A percentile compares a stretch with the other conserved stretches of the same genome.
Conservation (phyloP, 2,329 filamentous ascomycete species). For the Pezicula neosporulosa region DNA sequence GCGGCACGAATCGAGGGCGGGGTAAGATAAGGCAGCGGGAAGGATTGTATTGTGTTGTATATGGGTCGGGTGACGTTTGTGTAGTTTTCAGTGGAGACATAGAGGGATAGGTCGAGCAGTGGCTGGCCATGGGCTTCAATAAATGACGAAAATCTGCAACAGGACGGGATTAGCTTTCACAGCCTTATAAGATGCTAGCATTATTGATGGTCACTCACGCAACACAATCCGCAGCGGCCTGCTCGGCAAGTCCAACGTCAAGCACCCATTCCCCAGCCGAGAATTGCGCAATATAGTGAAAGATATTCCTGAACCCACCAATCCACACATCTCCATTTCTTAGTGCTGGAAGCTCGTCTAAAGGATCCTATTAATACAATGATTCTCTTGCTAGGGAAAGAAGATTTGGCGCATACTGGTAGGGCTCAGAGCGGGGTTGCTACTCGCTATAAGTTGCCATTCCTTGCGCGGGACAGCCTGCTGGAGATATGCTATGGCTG, state of each 20-base stretch:
- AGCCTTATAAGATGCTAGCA: constrained; percentile 12
- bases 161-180: constrained; percentile 16
- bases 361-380: constrained; percentile 3
- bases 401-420: constrained; percentile 52
- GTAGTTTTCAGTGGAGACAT: constrained; percentile 89
- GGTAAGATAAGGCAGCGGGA: constrained; percentile 84
- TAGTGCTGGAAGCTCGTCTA: constrained; percentile 55
- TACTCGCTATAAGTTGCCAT: constrained; percentile 72
- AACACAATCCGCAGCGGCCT: constrained; percentile 42
- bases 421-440: constrained; percentile 68
- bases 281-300: constrained; percentile 40
- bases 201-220: constrained; percentile 35
- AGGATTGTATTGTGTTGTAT: constrained; percentile 75
- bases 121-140: constrained; percentile 71
- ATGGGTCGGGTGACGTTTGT: constrained; percentile 71
- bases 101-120: constrained; percentile 82
- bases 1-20: constrained; percentile 69
- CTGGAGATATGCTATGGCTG: constrained; percentile 73
- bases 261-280: constrained; percentile 45
- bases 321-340: constrained; percentile 50
- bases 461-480: constrained; percentile 53
- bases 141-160: constrained; percentile 58
- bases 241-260: constrained; percentile 36
- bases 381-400: background rate
- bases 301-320: constrained; percentile 49